Evolutionary conservation across 805 yeast species (phyloP).

Genomic region (Wickerhamiella bombiphila): DNA sequence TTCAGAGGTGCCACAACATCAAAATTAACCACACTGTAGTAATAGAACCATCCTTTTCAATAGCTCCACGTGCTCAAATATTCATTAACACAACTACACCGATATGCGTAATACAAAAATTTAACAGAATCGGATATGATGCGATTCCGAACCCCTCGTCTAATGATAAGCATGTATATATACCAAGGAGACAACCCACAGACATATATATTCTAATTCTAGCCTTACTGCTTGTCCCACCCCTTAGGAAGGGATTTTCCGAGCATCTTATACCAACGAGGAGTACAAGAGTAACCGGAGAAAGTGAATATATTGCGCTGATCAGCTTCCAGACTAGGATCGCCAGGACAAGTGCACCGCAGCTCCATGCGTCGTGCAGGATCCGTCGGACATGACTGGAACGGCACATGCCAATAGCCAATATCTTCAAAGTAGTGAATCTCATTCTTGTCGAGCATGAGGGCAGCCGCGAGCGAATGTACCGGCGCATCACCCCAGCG

Average conservation of each 20-base stretch:
- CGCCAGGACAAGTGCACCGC: slow-evolving; percentile 61
- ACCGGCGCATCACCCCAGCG: slow-evolving; percentile 93
- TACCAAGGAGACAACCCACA: too few relatives aligned
- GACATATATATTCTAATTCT: not conserved
- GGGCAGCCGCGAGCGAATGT: slow-evolving; percentile 63
- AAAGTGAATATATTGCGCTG: slow-evolving; percentile 26
- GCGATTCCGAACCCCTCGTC: too few relatives aligned
- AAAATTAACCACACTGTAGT: too few relatives aligned
- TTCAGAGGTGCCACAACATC: too few relatives aligned
- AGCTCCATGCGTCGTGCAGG: slow-evolving; percentile 35
- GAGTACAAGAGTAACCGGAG: slow-evolving; percentile 29
- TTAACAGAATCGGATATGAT: too few relatives aligned
- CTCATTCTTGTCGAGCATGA: slow-evolving; percentile 40
- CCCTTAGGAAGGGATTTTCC: slow-evolving; percentile 22
- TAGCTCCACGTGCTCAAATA: too few relatives aligned
- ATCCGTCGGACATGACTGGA: slow-evolving; percentile 49
- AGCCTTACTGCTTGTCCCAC: slow-evolving; percentile 17
- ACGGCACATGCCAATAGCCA: slow-evolving; percentile 56
- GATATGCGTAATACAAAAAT: too few relatives aligned
- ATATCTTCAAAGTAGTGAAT: slow-evolving; percentile 60
- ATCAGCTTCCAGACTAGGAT: slow-evolving; percentile 23
- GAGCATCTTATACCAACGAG: slow-evolving; percentile 22
- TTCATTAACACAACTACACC: too few relatives aligned
- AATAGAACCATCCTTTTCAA: too few relatives aligned
- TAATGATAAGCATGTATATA: too few relatives aligned